Evolutionary conservation across 75 land plant genomes (phyloP).

Genomic region (Sequoiadendron giganteum): DNA sequence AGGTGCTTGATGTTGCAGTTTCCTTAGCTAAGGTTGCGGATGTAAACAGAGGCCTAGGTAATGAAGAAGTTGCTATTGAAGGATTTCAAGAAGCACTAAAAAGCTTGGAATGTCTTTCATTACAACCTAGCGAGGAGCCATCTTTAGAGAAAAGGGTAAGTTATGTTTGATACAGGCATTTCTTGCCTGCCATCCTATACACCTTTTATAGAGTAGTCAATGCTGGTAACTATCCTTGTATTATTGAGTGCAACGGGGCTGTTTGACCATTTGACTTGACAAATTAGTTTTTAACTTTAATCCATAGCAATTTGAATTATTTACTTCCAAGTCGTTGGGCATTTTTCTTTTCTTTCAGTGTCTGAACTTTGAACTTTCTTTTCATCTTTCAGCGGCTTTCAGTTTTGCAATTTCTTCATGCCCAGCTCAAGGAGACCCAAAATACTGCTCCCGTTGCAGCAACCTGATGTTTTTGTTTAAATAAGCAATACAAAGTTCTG

Average conservation of each 20-base stretch:
- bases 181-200: background rate
- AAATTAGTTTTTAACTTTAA: background rate
- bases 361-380: background rate
- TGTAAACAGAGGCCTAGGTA: slow-evolving; percentile 72
- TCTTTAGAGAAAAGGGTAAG: slow-evolving; percentile 64
- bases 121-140: slow-evolving; percentile 31
- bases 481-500: slow-evolving; percentile 22
- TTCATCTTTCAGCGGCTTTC: slow-evolving; percentile 37
- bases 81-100: slow-evolving; percentile 89
- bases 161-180: background rate
- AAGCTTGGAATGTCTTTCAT: slow-evolving; percentile 55
- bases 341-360: background rate
- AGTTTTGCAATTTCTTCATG: slow-evolving; percentile 44
- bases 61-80: slow-evolving; percentile 54
- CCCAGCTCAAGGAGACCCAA: slow-evolving; percentile 35
- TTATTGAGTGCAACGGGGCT: background rate
- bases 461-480: slow-evolving; percentile 1
- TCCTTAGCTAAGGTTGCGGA: slow-evolving; percentile 98
- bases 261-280: background rate
- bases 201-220: background rate
- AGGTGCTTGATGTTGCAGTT: slow-evolving; percentile 79
- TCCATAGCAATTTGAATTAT: background rate
- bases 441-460: slow-evolving; percentile 1
- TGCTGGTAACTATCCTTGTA: background rate
- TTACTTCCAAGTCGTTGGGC: background rate